These are phyloP conservation scores for Zygotorulaspora mrakii DNA, from an alignment of 1,139 yeast genomes.

Conservation along the genomic window DNA sequence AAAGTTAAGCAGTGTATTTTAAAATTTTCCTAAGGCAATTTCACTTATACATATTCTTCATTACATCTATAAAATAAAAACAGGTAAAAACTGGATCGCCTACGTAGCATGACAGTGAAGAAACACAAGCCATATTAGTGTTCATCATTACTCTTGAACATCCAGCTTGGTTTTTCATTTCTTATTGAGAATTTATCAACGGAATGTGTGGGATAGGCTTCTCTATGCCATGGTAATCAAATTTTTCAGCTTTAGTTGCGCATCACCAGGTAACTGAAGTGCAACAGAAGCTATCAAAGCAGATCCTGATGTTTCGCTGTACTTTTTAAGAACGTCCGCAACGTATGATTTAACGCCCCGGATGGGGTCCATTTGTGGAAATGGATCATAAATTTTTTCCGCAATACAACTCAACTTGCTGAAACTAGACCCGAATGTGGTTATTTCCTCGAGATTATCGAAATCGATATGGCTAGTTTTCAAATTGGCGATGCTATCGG, in stretches of 20 bases:
- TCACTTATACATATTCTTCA: conserved; percentile 2
- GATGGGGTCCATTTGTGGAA: conserved; percentile 45
- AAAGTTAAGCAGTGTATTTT: too few relatives aligned
- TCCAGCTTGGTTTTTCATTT: too few relatives aligned
- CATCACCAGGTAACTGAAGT: conserved; percentile 40
- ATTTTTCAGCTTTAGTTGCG: conserved; percentile 37
- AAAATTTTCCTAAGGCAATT: not conserved
- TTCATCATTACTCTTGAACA: too few relatives aligned
- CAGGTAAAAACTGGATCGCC: not conserved
- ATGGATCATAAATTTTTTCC: conserved; percentile 64
- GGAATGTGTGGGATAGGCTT: too few relatives aligned
- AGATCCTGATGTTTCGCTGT: conserved; percentile 29
- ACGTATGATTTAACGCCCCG: conserved; percentile 40
- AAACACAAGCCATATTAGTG: too few relatives aligned
- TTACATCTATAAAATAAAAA: conserved; percentile 4
- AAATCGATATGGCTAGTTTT: conserved; percentile 39
- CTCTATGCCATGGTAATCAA: conserved; percentile 21
- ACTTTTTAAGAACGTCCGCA: conserved; percentile 36
- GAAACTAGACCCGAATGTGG: conserved; percentile 79
- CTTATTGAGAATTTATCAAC: too few relatives aligned
- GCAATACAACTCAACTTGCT: conserved; percentile 67
- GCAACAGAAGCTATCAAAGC: conserved; percentile 33
- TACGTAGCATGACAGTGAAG: not conserved
- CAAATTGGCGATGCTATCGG: conserved; percentile 36
- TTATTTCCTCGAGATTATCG: conserved; percentile 41